Base-by-base conservation (phyloP, 2,329 filamentous ascomycete genomes). In the Trichocomaceae sp. region DNA sequence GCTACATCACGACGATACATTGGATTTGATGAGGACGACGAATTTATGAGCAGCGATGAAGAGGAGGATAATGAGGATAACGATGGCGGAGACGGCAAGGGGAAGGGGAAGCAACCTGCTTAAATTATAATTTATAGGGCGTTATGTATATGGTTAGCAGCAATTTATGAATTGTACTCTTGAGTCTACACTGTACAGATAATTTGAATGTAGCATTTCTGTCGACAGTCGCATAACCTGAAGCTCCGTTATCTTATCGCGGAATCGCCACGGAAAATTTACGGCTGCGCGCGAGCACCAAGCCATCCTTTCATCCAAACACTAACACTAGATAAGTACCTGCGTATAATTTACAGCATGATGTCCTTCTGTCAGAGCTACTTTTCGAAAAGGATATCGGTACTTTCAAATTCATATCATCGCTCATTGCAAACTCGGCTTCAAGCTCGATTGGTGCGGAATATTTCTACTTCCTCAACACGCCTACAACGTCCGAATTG, bases 11-110 rank as follows among this genome's bases (percentile, higher is more conserved):
- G 71, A 50, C 69, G 65, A 23, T 77, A 70, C 58, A 72, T 74
- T 50, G 75, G 75, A 1, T 78, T 77, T 53, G 75, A 78, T 57
- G 75, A 77, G 12, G 74, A 76, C 44, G 74, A 77, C 57, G 73
- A 76, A 50, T 72, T 74, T 45, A 72, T 73, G 65, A 74, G 69
- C 52, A 73, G 75, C 58, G 73, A 73, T 6, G 71, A 75, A 13
- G 66, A 65, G 7, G 61, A 63, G 13, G 46, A 41, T 55, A 44
- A 41, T 47, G 53, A 13, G 58, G 62, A 17, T 47, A 56, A 13
- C 53, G 46, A 19, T 47, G 54, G 12, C 53, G 46, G 63, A 22
- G 59, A 66, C 54, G 33, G 58, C 8, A 64, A 67, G 53, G 62
- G 60, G 23, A 73, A 74, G 58, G 69, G 68, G 35, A 73, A 71